Percentiles rank a stretch among this genome's conserved stretches.
phyloP scores from a whole-genome alignment of 306 rosid genomes.

The Ceratonia siliqua region DNA sequence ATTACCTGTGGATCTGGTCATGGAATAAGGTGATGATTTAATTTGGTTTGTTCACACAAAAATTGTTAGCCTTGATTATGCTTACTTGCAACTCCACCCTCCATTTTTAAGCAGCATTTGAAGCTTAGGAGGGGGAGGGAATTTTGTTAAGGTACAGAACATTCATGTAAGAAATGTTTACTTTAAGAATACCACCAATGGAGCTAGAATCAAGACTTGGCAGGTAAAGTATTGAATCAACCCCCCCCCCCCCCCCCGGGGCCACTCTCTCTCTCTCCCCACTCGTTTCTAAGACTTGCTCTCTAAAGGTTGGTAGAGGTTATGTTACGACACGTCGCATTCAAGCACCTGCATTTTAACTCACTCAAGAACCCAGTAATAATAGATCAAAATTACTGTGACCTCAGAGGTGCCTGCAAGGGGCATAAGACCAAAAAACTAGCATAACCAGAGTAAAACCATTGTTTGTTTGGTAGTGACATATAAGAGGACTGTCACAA shows the following conservation, averaged over 20 bases:
- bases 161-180: slow-evolving; percentile 37
- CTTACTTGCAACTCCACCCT: too few species aligned
- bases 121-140: slow-evolving; percentile 43
- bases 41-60: too few species aligned
- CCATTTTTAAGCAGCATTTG: slow-evolving; percentile 33
- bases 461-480: too few species aligned
- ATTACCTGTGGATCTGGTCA: slow-evolving; percentile 44
- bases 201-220: slow-evolving; percentile 54
- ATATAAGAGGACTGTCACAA: background rate
- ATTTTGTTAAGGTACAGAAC: slow-evolving; percentile 45
- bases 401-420: slow-evolving; percentile 31
- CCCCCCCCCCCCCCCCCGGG: too few species aligned
- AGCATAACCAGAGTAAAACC: too few species aligned
- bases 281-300: background rate
- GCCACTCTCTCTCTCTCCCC: too few species aligned
- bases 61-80: too few species aligned
- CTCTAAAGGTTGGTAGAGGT: slow-evolving; percentile 35
- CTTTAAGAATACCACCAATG: slow-evolving; percentile 40
- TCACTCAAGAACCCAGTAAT: slow-evolving; percentile 44
- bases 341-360: slow-evolving; percentile 27
- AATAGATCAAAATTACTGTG: slow-evolving; percentile 45
- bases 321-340: slow-evolving; percentile 25
- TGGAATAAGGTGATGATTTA: slow-evolving; percentile 37
- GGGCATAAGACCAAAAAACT: slow-evolving; percentile 31
- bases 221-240: slow-evolving; percentile 25